These are phyloP conservation scores for Inga oerstediana DNA, from an alignment of 306 rosid species.

Conservation along the genomic window DNA sequence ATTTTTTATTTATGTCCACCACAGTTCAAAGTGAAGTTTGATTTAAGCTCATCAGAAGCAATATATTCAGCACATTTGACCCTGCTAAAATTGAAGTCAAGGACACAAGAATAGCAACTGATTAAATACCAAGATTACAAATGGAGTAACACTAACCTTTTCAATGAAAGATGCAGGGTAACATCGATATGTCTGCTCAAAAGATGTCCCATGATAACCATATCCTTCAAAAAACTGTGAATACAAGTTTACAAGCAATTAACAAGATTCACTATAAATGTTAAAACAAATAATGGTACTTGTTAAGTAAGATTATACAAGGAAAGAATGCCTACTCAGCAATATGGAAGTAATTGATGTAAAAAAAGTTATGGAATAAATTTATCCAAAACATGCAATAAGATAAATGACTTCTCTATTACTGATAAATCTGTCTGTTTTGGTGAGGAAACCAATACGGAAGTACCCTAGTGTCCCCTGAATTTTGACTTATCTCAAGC, in stretches of 20 bases:
- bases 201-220: slow-evolving; percentile 94
- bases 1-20: not conserved
- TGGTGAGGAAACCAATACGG: not conserved
- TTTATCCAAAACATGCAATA: not conserved
- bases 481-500: not conserved
- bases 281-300: not conserved
- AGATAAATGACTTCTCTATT: not conserved
- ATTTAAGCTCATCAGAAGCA: slow-evolving; percentile 25
- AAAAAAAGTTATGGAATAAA: not conserved
- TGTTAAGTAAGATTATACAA: not conserved
- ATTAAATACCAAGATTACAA: not conserved
- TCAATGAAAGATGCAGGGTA: slow-evolving; percentile 98
- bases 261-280: not conserved
- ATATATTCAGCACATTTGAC: slow-evolving; percentile 7
- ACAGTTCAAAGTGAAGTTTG: not conserved
- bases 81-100: not conserved
- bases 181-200: slow-evolving; percentile 96
- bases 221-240: slow-evolving; percentile 87
- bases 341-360: not conserved
- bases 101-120: not conserved
- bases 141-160: slow-evolving; percentile 59
- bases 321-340: not conserved
- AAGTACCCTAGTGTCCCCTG: not conserved
- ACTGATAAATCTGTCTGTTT: not conserved
- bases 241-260: slow-evolving; percentile 14